Percentiles rank a stretch among this genome's conserved stretches.
Conservation (phyloP, 2,329 filamentous ascomycete species). For the Xylaria arbuscula region DNA sequence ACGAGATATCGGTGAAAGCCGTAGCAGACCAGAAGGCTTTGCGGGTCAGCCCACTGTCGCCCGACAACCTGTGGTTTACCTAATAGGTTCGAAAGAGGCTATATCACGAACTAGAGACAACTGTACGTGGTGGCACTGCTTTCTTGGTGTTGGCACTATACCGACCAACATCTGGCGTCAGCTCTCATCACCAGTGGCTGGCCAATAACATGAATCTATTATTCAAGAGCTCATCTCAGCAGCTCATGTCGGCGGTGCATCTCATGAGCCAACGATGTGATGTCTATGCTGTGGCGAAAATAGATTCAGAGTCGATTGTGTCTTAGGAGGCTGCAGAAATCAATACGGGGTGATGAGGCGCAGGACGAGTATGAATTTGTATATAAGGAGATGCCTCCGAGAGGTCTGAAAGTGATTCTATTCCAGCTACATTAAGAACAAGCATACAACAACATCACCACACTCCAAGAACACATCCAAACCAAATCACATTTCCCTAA, state of each 20-base stretch:
- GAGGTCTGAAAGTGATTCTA: neutral
- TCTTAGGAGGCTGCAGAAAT: constrained; percentile 13
- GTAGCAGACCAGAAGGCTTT: constrained; percentile 16
- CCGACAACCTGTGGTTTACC: constrained; percentile 16
- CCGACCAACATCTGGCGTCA: constrained; percentile 13
- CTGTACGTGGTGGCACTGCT: constrained; percentile 17
- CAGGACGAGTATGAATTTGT: constrained; percentile 14
- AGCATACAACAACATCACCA: constrained; percentile 7
- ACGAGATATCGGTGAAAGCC: constrained; percentile 14
- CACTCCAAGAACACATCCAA: neutral
- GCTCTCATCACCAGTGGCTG: neutral
- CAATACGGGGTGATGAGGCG: constrained; percentile 9
- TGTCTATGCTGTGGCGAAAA: constrained; percentile 24
- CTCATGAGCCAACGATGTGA: constrained; percentile 1
- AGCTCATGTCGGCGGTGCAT: constrained; percentile 20
- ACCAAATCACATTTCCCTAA: neutral
- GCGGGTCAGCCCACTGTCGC: constrained; percentile 30
- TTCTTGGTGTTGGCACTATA: constrained; percentile 2
- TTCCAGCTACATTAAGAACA: constrained; percentile 17
- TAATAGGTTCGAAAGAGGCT: neutral
- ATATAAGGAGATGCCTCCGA: constrained; percentile 25
- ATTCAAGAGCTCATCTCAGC: constrained; percentile 12
- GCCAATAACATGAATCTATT: constrained; percentile 30
- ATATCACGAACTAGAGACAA: neutral
- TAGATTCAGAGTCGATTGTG: constrained; percentile 19